Evolutionary conservation across 2,329 filamentous ascomycete species (phyloP).

Genomic region (Aureobasidium sp.): DNA sequence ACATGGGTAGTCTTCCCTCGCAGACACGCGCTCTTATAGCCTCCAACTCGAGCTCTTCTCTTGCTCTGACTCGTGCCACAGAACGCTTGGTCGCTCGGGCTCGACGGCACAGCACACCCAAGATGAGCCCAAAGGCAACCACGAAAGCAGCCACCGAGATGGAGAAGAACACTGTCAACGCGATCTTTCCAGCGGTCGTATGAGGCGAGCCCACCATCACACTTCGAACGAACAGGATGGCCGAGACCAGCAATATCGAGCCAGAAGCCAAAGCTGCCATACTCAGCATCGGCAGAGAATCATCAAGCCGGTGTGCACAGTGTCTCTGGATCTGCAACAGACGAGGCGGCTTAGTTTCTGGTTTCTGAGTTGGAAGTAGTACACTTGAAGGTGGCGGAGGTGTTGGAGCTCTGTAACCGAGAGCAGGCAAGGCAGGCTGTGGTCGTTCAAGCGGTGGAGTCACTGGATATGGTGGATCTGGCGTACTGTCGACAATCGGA

Average conservation of each 20-base stretch:
- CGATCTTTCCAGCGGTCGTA: background rate
- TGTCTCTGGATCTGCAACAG: background rate
- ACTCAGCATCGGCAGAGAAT: background rate
- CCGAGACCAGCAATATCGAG: background rate
- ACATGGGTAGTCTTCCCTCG: constrained; percentile 1
- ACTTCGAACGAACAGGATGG: constrained; percentile 1
- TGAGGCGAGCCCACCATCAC: background rate
- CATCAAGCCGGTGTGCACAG: constrained; percentile 1
- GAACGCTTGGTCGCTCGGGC: background rate
- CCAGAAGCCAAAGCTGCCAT: constrained; percentile 1
- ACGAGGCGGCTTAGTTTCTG: background rate
- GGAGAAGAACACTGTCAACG: background rate
- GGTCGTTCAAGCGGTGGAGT: background rate
- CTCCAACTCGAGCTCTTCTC: background rate
- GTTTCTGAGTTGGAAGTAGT: background rate
- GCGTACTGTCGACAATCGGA: background rate
- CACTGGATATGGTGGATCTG: constrained; percentile 6
- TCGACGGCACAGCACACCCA: constrained; percentile 10
- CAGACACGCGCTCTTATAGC: background rate
- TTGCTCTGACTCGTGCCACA: background rate
- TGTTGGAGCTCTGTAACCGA: constrained; percentile 6
- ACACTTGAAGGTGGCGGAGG: background rate
- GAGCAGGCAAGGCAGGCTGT: background rate
- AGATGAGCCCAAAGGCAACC: background rate
- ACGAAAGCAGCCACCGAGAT: background rate